Evolutionary conservation across 352 stramenopile genomes (phyloP).

Genomic region (Pythium coloratum): DNA sequence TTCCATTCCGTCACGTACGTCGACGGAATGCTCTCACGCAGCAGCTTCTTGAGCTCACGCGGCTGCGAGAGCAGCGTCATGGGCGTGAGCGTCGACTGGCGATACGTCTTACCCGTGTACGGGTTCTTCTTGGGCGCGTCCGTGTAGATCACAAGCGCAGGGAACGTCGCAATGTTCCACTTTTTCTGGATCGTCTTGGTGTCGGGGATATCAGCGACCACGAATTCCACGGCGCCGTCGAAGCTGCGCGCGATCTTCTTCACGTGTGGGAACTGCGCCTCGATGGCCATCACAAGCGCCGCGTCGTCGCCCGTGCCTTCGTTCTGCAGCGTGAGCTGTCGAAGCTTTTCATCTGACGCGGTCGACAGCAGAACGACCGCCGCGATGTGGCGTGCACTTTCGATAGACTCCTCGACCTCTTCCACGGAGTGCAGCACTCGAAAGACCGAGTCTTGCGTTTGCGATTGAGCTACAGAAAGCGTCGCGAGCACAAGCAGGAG

Average conservation of each 20-base stretch:
- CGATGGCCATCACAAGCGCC: conserved; percentile 14
- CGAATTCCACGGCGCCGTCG: conserved; percentile 23
- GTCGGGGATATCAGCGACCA: conserved; percentile 26
- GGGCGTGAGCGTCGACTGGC: conserved; percentile 40
- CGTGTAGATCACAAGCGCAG: conserved; percentile 60
- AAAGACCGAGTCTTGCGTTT: conserved; percentile 15
- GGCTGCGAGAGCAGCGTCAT: conserved; percentile 41
- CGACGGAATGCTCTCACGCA: conserved; percentile 60
- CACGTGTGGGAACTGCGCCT: conserved; percentile 26
- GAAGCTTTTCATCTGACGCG: conserved; percentile 14
- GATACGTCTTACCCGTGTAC: conserved; percentile 68
- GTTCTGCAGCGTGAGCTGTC: conserved; percentile 9
- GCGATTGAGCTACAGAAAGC: not conserved
- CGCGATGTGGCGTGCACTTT: conserved; percentile 18
- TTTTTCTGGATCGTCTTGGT: conserved; percentile 47
- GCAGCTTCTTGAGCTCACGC: conserved; percentile 55
- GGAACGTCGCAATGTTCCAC: conserved; percentile 50
- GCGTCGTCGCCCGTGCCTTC: conserved; percentile 12
- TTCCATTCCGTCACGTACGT: conserved; percentile 48
- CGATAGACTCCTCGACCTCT: conserved; percentile 19
- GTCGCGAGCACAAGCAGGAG: not conserved
- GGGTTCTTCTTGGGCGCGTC: conserved; percentile 68
- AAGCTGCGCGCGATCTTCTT: conserved; percentile 19
- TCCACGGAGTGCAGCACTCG: conserved; percentile 26
- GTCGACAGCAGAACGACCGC: conserved; percentile 23